Conservation (phyloP, 2,329 filamentous ascomycete species). For the Rhynchosporium graminicola region DNA sequence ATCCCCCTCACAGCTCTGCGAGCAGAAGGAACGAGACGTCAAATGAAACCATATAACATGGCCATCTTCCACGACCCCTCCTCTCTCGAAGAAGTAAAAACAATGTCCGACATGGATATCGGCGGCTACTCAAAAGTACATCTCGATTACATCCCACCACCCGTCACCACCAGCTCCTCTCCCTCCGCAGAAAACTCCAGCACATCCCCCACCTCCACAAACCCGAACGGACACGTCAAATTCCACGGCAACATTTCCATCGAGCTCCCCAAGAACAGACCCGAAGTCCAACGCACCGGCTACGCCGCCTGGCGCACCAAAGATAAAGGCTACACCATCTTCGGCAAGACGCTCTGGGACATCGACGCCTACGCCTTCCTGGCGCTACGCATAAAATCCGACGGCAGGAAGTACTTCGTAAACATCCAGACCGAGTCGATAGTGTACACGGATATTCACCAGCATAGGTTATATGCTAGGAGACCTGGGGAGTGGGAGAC, state of each 20-base stretch:
- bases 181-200: background rate
- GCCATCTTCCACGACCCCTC: slow-evolving; percentile 59
- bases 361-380: slow-evolving; percentile 88
- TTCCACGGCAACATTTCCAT: slow-evolving; percentile 91
- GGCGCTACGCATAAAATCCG: slow-evolving; percentile 83
- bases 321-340: slow-evolving; percentile 75
- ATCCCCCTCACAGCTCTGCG: slow-evolving; percentile 57
- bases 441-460: slow-evolving; percentile 92
- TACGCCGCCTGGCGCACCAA: slow-evolving; percentile 89
- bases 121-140: slow-evolving; percentile 79
- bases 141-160: slow-evolving; percentile 54
- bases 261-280: slow-evolving; percentile 72
- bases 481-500: slow-evolving; percentile 91
- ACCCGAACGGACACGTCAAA: slow-evolving; percentile 61
- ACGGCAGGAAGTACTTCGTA: slow-evolving; percentile 89
- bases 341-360: slow-evolving; percentile 84
- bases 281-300: slow-evolving; percentile 75
- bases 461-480: slow-evolving; percentile 82
- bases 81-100: slow-evolving; percentile 59
- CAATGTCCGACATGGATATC: slow-evolving; percentile 84
- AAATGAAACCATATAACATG: slow-evolving; percentile 63
- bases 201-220: slow-evolving; percentile 29
- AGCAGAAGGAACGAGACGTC: slow-evolving; percentile 67
- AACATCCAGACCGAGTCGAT: slow-evolving; percentile 95
- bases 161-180: slow-evolving; percentile 29